Percentiles rank a stretch among this genome's conserved stretches.
Evolutionary conservation across 1,284 basidiomycete genomes (phyloP).

Genomic region (Ceratobasidium sp.): DNA sequence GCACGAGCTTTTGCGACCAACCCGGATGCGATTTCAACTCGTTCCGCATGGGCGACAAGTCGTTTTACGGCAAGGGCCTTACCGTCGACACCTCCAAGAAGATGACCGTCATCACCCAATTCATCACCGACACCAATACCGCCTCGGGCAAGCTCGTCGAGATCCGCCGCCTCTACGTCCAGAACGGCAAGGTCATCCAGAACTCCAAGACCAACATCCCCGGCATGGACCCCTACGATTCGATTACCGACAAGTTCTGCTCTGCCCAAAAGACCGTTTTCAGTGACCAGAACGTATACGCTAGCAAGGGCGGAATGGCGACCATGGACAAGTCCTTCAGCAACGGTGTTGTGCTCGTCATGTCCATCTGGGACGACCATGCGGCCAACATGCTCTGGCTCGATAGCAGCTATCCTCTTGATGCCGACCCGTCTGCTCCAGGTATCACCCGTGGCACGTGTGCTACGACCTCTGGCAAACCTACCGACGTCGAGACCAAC

Average conservation of each 20-base stretch:
- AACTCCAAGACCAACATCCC: too few species aligned
- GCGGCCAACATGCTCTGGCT: slow-evolving; percentile 72
- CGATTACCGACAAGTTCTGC: slow-evolving; percentile 62
- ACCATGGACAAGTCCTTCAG: slow-evolving; percentile 63
- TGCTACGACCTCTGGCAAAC: slow-evolving; percentile 63
- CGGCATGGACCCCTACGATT: slow-evolving; percentile 54
- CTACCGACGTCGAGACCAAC: slow-evolving; percentile 62
- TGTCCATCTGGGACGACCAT: slow-evolving; percentile 60
- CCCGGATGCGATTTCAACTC: slow-evolving; percentile 71
- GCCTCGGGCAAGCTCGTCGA: slow-evolving; percentile 62
- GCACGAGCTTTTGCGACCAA: slow-evolving; percentile 55
- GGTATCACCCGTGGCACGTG: slow-evolving; percentile 57
- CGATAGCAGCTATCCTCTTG: slow-evolving; percentile 67
- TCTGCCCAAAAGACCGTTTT: slow-evolving; percentile 60
- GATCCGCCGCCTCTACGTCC: slow-evolving; percentile 68
- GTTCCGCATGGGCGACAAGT: too few species aligned
- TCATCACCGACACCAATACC: too few species aligned
- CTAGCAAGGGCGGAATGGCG: slow-evolving; percentile 61
- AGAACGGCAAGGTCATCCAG: too few species aligned
- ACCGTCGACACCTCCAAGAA: slow-evolving; percentile 65
- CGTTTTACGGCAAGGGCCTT: too few species aligned
- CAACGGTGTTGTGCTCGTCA: slow-evolving; percentile 64
- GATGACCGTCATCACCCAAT: too few species aligned
- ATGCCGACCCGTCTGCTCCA: slow-evolving; percentile 51
- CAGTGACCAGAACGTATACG: slow-evolving; percentile 64